Conservation (phyloP, 2,329 filamentous ascomycete species). For the Magnaporthiopsis rhizophila region DNA sequence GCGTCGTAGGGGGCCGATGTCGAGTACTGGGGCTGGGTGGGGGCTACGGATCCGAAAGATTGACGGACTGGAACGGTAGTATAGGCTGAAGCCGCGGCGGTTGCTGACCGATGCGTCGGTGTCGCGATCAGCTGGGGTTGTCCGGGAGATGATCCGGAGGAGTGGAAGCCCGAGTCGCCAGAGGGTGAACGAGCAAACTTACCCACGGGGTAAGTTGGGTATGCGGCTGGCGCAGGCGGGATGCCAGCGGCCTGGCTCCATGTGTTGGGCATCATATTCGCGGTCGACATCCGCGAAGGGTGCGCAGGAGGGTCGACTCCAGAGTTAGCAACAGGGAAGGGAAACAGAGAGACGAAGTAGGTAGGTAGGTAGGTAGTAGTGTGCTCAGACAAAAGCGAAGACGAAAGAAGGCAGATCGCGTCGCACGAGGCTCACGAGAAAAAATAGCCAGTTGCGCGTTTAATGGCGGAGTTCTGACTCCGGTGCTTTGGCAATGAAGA, state of each 20-base stretch:
- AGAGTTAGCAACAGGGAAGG: background rate
- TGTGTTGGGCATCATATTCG: slow-evolving; percentile 7
- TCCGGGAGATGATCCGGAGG: no score
- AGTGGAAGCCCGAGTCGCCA: background rate
- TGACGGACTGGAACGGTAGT: slow-evolving; percentile 35
- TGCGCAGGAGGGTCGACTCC: background rate
- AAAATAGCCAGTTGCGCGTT: background rate
- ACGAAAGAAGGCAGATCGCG: background rate
- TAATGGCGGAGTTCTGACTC: background rate
- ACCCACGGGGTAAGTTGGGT: slow-evolving; percentile 3
- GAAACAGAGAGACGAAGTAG: background rate
- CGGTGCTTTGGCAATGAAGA: background rate
- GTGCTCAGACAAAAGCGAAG: background rate
- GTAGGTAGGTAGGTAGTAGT: no score
- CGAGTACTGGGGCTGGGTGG: background rate
- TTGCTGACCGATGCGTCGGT: slow-evolving; percentile 16
- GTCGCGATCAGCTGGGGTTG: background rate
- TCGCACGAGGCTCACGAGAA: background rate
- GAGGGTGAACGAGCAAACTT: background rate
- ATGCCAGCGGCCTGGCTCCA: slow-evolving; percentile 7
- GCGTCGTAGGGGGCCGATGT: slow-evolving; percentile 23
- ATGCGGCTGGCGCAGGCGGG: slow-evolving; percentile 1
- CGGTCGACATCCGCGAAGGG: slow-evolving; percentile 4
- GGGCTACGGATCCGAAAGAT: slow-evolving; percentile 19
- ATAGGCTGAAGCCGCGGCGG: slow-evolving; percentile 29